Evolutionary conservation across 2,329 filamentous ascomycete species (phyloP).

Genomic region (Cordyceps fumosorosea): DNA sequence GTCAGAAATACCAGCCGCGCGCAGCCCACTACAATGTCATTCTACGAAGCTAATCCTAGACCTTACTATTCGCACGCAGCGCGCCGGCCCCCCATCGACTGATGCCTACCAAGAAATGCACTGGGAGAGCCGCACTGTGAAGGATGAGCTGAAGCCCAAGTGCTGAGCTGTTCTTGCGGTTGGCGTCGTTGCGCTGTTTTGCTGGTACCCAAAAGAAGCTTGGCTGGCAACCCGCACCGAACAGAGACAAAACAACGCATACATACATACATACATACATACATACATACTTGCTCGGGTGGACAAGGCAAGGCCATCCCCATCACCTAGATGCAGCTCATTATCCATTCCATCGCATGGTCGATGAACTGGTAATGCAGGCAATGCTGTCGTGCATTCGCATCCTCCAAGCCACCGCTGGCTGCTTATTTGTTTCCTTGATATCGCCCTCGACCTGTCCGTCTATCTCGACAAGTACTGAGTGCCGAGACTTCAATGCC

Average conservation of each 20-base stretch:
- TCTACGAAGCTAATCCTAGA: too few relatives aligned
- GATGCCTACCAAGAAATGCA: neutral
- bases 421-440: neutral
- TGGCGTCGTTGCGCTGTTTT: neutral
- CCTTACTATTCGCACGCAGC: too few relatives aligned
- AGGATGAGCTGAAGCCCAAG: neutral
- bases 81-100: neutral
- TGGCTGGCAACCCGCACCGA: neutral
- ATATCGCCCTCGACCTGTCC: too few relatives aligned
- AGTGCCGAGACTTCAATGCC: neutral
- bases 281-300: neutral
- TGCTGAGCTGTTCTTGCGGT: neutral
- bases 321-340: slow-evolving; percentile 2
- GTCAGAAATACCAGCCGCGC: too few relatives aligned
- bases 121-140: neutral
- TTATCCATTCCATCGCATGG: neutral
- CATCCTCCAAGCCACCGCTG: too few relatives aligned
- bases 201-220: neutral
- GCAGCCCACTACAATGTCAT: too few relatives aligned
- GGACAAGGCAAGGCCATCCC: neutral
- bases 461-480: too few relatives aligned
- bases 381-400: neutral
- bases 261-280: neutral
- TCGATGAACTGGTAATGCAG: slow-evolving; percentile 5
- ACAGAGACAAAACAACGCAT: neutral